A percentile compares a stretch with the other conserved stretches of the same genome.
Conservation (phyloP, 192 early-diverging fungal genomes). For the Coemansia sp. region DNA sequence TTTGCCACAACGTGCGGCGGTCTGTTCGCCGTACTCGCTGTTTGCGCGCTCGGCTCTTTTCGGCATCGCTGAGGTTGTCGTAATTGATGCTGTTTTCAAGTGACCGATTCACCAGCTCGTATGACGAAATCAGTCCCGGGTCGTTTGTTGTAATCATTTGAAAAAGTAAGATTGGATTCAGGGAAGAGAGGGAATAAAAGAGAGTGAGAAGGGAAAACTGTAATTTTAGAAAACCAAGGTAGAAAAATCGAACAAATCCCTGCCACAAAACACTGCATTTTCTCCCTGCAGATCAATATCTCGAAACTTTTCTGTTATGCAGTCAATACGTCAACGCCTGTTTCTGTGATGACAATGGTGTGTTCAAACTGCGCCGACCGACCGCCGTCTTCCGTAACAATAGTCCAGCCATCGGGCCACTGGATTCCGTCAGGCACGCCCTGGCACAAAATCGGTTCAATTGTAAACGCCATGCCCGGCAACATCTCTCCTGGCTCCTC, state of each 20-base stretch:
- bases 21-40: conserved; percentile 29
- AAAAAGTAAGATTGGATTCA: not conserved
- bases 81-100: conserved; percentile 49
- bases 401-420: conserved; percentile 90
- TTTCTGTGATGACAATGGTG: conserved; percentile 65
- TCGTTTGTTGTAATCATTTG: conserved; percentile 14
- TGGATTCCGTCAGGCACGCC: conserved; percentile 64
- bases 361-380: conserved; percentile 88
- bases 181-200: not conserved
- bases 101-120: conserved; percentile 46
- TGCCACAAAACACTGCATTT: not conserved
- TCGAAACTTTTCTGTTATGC: not conserved
- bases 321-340: conserved; percentile 71
- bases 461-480: conserved; percentile 82
- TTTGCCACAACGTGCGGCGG: conserved; percentile 23
- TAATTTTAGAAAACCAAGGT: not conserved
- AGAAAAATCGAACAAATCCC: not conserved
- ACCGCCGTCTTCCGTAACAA: conserved; percentile 73
- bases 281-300: not conserved
- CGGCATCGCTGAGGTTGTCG: conserved; percentile 52
- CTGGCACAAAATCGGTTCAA: conserved; percentile 86
- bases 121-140: conserved; percentile 37
- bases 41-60: conserved; percentile 53
- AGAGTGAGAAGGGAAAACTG: not conserved
- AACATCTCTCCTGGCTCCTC: conserved; percentile 69